A percentile compares a stretch with the other conserved stretches of the same genome.
Evolutionary conservation across 768 basidiomycete genomes (phyloP).

Genomic region (Termitomyces sp.): DNA sequence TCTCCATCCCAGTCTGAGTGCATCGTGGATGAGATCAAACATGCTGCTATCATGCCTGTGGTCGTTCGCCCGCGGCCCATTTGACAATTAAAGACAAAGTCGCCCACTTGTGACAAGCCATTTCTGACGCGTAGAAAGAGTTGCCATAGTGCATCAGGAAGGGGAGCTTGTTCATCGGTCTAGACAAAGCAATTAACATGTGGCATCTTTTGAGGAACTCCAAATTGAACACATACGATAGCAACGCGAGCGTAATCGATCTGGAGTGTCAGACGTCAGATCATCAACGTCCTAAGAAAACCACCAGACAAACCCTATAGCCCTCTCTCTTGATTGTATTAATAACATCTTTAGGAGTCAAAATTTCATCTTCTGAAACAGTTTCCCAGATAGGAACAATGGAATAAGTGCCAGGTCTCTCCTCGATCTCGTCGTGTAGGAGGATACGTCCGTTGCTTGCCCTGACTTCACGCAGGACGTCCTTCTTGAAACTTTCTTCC

Average conservation of each 20-base stretch:
- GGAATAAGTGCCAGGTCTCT: conserved; percentile 81
- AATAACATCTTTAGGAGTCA: conserved; percentile 84
- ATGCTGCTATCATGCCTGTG: conserved; percentile 92
- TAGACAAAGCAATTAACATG: conserved; percentile 22
- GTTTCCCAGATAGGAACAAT: conserved; percentile 96
- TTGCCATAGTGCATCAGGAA: conserved; percentile 80
- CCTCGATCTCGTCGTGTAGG: conserved; percentile 94
- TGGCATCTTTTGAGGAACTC: neutral
- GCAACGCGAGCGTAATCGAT: conserved; percentile 87
- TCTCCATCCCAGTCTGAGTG: conserved; percentile 42
- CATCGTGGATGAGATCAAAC: conserved; percentile 72
- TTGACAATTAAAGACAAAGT: conserved; percentile 95
- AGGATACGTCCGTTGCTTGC: conserved; percentile 71
- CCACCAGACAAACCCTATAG: conserved; percentile 45
- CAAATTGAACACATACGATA: conserved; percentile 51
- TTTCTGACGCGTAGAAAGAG: conserved; percentile 69
- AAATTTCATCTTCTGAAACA: conserved; percentile 72
- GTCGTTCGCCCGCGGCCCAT: conserved; percentile 93
- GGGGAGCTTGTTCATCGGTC: conserved; percentile 96
- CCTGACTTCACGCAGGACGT: conserved; percentile 79
- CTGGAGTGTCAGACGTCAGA: conserved; percentile 24
- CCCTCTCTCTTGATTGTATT: conserved; percentile 70
- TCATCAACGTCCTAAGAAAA: neutral
- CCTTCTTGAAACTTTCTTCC: conserved; percentile 83
- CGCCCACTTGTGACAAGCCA: conserved; percentile 53